Percentiles rank a stretch among this genome's conserved stretches.
Evolutionary conservation across 2,329 filamentous ascomycete species (phyloP).

Genomic region (Teratosphaeria gauchensis): DNA sequence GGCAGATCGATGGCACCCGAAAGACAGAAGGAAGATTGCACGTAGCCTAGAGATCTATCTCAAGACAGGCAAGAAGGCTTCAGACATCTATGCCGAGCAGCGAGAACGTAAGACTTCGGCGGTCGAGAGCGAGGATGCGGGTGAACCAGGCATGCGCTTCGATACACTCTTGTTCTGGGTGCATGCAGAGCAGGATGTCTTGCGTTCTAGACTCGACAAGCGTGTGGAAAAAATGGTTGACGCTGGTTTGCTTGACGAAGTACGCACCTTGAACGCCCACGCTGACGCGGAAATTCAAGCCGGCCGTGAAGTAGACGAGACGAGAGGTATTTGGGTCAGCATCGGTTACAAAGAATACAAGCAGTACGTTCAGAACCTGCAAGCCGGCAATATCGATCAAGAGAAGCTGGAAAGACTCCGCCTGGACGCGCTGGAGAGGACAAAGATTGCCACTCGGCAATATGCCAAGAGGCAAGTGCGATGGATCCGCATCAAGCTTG

Average conservation of each 20-base stretch:
- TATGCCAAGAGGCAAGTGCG: slow-evolving; percentile 77
- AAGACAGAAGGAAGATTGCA: slow-evolving; percentile 79
- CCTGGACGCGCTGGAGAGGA: slow-evolving; percentile 56
- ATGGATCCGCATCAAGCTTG: slow-evolving; percentile 79
- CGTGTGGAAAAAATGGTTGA: slow-evolving; percentile 80
- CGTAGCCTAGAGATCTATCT: slow-evolving; percentile 86
- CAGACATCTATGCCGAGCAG: slow-evolving; percentile 80
- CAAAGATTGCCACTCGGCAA: slow-evolving; percentile 73
- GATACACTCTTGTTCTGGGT: slow-evolving; percentile 75
- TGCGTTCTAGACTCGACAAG: slow-evolving; percentile 61
- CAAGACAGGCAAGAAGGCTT: slow-evolving; percentile 69
- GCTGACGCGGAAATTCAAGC: slow-evolving; percentile 29
- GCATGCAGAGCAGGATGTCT: slow-evolving; percentile 58
- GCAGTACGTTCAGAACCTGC: slow-evolving; percentile 47
- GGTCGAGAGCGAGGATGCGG: background rate
- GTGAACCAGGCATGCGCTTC: slow-evolving; percentile 33
- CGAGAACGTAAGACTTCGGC: slow-evolving; percentile 6
- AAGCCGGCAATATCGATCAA: slow-evolving; percentile 18
- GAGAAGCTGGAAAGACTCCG: slow-evolving; percentile 47
- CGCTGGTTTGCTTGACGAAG: slow-evolving; percentile 54
- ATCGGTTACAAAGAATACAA: slow-evolving; percentile 93
- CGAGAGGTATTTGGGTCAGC: slow-evolving; percentile 85
- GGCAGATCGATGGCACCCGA: slow-evolving; percentile 88
- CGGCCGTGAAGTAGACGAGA: slow-evolving; percentile 56
- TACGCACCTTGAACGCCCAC: slow-evolving; percentile 43